A percentile compares a stretch with the other conserved stretches of the same genome.
Evolutionary conservation across 345 rosid species (phyloP).

Genomic region (Cardiospermum halicacabum): DNA sequence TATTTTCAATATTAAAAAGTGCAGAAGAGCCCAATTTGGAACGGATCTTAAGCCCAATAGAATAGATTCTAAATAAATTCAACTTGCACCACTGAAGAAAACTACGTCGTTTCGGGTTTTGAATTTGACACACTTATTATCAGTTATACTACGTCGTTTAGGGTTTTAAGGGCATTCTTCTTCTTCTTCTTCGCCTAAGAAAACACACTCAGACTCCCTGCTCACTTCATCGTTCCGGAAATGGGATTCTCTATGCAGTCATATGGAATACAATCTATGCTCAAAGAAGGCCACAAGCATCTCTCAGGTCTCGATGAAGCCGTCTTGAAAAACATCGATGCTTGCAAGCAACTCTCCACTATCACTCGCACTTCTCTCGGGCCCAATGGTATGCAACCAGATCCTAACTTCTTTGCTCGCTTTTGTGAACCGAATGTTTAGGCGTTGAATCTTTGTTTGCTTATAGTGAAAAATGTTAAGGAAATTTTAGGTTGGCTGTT

Average conservation of each 20-base stretch:
- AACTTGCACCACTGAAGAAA: no score
- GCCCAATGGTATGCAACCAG: constrained; percentile 58
- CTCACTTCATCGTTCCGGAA: background rate
- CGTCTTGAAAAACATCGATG: constrained; percentile 90
- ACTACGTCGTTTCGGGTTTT: no score
- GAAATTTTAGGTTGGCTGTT: background rate
- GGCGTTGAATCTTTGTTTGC: no score
- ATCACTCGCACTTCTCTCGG: constrained; percentile 99
- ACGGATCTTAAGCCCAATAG: no score
- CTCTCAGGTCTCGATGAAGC: constrained; percentile 96
- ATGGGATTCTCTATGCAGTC: constrained; percentile 90
- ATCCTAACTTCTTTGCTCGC: background rate
- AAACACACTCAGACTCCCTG: background rate
- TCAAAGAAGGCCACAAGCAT: constrained; percentile 95
- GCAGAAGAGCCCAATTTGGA: no score
- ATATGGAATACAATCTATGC: constrained; percentile 91
- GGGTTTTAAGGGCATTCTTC: constrained; percentile 8
- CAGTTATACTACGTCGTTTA: constrained; percentile 3
- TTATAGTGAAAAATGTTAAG: no score
- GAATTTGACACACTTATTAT: no score
- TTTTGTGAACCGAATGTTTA: constrained; percentile 1
- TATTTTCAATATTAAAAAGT: no score
- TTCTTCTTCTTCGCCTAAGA: background rate
- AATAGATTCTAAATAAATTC: no score
- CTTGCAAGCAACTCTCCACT: constrained; percentile 91